Evolutionary conservation across 2,329 filamentous ascomycete genomes (phyloP).

Genomic region (Cytospora piceicola): DNA sequence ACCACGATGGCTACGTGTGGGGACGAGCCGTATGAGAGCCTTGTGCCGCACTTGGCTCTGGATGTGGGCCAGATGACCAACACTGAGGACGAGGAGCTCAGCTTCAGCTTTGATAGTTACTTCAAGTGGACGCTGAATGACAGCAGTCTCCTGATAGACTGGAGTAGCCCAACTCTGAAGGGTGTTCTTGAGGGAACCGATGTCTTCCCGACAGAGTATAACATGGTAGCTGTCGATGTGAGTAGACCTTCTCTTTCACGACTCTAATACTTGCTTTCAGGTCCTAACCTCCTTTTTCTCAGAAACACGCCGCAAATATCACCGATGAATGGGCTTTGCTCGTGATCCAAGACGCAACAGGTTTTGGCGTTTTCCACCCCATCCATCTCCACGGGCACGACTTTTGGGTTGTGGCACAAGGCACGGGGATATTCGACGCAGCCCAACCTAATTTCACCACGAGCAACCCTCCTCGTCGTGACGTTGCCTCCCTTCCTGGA

Average conservation of each 20-base stretch:
- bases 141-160: conserved; percentile 34
- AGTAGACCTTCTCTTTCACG: background rate
- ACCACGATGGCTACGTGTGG: conserved; percentile 31
- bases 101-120: conserved; percentile 21
- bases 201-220: conserved; percentile 31
- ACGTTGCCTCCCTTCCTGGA: conserved; percentile 41
- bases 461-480: conserved; percentile 44
- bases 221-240: conserved; percentile 30
- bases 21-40: conserved; percentile 34
- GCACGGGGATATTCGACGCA: conserved; percentile 32
- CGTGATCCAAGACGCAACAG: conserved; percentile 36
- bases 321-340: conserved; percentile 37
- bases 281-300: background rate
- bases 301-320: conserved; percentile 22
- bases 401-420: conserved; percentile 49
- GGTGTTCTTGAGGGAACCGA: conserved; percentile 16
- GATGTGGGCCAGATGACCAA: conserved; percentile 30
- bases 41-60: conserved; percentile 36
- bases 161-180: conserved; percentile 32
- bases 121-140: conserved; percentile 36
- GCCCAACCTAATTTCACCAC: conserved; percentile 31
- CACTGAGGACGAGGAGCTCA: conserved; percentile 19
- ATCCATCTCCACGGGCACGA: conserved; percentile 58
- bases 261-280: background rate
- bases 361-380: conserved; percentile 42